Evolutionary conservation across 192 early-diverging fungal genomes (phyloP), one percentile per base, ranked within the genome.

Genomic region (Coemansia sp.): DNA sequence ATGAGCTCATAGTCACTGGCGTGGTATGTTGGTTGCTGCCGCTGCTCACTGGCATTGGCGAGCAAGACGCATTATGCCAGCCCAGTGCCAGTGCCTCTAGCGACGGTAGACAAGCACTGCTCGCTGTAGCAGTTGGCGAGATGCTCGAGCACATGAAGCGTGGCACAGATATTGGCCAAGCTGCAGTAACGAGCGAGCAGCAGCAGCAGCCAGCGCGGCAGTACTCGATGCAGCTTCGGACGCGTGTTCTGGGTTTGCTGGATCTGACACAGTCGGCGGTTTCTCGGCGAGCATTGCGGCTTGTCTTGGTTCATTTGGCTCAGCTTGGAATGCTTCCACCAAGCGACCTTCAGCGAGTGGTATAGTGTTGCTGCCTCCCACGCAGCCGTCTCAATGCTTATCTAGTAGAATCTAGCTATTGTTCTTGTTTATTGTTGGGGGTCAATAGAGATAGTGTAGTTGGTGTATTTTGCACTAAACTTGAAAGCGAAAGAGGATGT

Each of bases 11-110:
- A 22, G 10, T 3, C n/a, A 53, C 59, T 9, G 67, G 43, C 6
- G 15, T 68, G 10, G 59, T 58, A 16, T 38, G 37, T 38, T 78
- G 75, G 75, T 49, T 73, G 20, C 59, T 78, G 59, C 75, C 75
- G 13, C 24, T 73, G 58, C 70, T 78, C 16, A 69, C 67, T 0
- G 75, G 75, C 29, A 39, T 49, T 10, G 30, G 39, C 22, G 27
- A 35, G 5, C 58, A 61, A 27, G 18, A 22, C 18, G 38, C 24
- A 37, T 41, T n/a, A 11, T 22, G 20, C 10, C 38, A 24, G 2
- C 18, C 34, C 3, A 22, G 59, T 39, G 20, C 24, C 27, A 18
- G 9, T 20, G 60, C 37, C 11, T 32, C 45, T 44, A 62, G 37
- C 13, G 61, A 38, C 43, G 20, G 67, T 32, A 34, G 49, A 18